phyloP scores from a whole-genome alignment of 148 eudicot species.

The Vaccinium myrtillus region DNA sequence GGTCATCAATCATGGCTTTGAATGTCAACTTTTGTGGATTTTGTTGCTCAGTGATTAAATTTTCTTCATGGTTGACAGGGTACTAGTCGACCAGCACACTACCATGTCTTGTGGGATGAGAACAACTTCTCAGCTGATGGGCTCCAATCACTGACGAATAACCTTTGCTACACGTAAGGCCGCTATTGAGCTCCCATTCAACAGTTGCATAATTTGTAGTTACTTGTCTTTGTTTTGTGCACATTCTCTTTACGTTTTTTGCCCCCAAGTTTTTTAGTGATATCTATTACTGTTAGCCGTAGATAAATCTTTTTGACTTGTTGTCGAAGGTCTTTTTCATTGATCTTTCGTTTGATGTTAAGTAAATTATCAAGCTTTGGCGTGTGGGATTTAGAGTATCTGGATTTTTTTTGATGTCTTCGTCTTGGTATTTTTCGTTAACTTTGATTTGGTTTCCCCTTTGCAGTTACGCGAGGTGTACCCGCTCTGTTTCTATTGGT shows the following conservation, averaged over 20 bases:
- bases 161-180: constrained; percentile 71
- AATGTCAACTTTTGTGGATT: constrained; percentile 12
- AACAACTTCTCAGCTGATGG: constrained; percentile 71
- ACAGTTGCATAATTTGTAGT: not conserved
- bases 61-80: constrained; percentile 40
- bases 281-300: not conserved
- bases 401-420: not conserved
- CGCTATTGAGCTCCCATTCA: not conserved
- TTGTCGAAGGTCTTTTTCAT: not conserved
- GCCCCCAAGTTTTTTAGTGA: too few species aligned
- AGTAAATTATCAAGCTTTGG: not conserved
- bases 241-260: too few species aligned
- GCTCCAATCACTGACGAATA: constrained; percentile 66
- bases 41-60: not conserved
- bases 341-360: not conserved
- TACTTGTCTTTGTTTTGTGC: too few species aligned
- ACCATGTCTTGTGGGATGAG: constrained; percentile 81
- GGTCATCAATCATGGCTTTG: not conserved
- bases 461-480: constrained; percentile 82
- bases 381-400: not conserved
- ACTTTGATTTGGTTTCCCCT: not conserved
- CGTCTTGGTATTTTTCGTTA: not conserved
- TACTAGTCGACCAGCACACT: constrained; percentile 80
- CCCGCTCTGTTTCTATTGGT: constrained; percentile 81
- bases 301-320: not conserved